Conservation (phyloP, 352 stramenopile genomes). For the Phytophthora pini region DNA sequence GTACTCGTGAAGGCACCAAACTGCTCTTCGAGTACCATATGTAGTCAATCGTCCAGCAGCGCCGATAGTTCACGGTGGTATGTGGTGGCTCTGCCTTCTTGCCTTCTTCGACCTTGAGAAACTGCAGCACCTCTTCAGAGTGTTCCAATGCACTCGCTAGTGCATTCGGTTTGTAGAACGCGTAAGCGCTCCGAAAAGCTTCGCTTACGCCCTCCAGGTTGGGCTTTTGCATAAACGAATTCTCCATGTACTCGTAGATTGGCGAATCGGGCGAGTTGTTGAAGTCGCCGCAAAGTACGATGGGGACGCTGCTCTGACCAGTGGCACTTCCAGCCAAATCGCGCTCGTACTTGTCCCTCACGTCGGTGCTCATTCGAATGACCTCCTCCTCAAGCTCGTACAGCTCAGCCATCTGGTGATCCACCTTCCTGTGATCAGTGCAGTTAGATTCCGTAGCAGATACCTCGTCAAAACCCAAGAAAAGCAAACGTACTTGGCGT, state of each 20-base stretch:
- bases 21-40: constrained; percentile 86
- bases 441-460: background rate
- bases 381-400: constrained; percentile 87
- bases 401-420: constrained; percentile 88
- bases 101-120: constrained; percentile 41
- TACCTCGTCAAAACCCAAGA: background rate
- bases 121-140: constrained; percentile 30
- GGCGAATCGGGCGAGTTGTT: constrained; percentile 88
- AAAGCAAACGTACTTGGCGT: constrained; percentile 67
- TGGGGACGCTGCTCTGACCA: constrained; percentile 60
- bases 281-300: constrained; percentile 88
- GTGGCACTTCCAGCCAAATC: constrained; percentile 62
- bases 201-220: constrained; percentile 77
- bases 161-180: constrained; percentile 66
- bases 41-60: constrained; percentile 91
- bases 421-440: constrained; percentile 65
- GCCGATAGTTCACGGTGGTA: constrained; percentile 87
- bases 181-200: constrained; percentile 78
- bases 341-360: constrained; percentile 84
- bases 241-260: constrained; percentile 91
- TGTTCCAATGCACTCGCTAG: constrained; percentile 40
- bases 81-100: constrained; percentile 79
- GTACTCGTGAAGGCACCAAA: constrained; percentile 63
- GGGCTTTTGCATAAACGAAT: constrained; percentile 85
- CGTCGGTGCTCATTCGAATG: constrained; percentile 77